phyloP scores from a whole-genome alignment of 2,329 filamentous ascomycete species.

The Paecilomyces variotii region DNA sequence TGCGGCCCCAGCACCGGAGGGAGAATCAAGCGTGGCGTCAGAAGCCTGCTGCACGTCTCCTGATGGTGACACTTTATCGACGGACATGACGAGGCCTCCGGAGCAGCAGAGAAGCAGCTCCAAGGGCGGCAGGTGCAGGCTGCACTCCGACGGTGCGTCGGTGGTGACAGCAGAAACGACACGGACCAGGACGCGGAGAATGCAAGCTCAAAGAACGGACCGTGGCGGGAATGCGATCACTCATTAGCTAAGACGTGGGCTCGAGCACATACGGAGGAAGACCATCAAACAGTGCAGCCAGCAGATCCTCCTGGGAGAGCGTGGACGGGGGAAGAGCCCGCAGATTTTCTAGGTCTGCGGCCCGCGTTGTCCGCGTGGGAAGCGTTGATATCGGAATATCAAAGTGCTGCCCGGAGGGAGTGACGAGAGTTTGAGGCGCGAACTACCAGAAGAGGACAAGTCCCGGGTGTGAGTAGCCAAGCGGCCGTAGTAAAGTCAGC shows the following conservation, averaged over 20 bases:
- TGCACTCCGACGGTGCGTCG: slow-evolving; percentile 11
- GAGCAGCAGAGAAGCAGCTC: slow-evolving; percentile 1
- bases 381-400: background rate
- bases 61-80: slow-evolving; percentile 18
- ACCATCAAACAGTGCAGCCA: background rate
- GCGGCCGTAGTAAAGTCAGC: background rate
- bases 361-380: background rate
- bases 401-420: background rate
- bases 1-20: slow-evolving; percentile 10
- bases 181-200: slow-evolving; percentile 14
- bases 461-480: background rate
- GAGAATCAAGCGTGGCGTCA: slow-evolving; percentile 19
- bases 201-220: slow-evolving; percentile 18
- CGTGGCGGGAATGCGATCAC: slow-evolving; percentile 17
- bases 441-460: background rate
- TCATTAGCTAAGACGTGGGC: slow-evolving; percentile 6
- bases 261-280: background rate
- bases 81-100: slow-evolving; percentile 23
- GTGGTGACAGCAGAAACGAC: slow-evolving; percentile 10
- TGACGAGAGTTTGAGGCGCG: background rate
- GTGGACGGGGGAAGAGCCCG: background rate
- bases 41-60: slow-evolving; percentile 19
- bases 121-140: slow-evolving; percentile 5
- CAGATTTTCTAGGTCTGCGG: background rate
- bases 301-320: background rate